A percentile compares a stretch with the other conserved stretches of the same genome.
These are phyloP conservation scores for Funneliformis caledonium DNA, from an alignment of 371 early-diverging fungal species.

Conservation along the genomic window DNA sequence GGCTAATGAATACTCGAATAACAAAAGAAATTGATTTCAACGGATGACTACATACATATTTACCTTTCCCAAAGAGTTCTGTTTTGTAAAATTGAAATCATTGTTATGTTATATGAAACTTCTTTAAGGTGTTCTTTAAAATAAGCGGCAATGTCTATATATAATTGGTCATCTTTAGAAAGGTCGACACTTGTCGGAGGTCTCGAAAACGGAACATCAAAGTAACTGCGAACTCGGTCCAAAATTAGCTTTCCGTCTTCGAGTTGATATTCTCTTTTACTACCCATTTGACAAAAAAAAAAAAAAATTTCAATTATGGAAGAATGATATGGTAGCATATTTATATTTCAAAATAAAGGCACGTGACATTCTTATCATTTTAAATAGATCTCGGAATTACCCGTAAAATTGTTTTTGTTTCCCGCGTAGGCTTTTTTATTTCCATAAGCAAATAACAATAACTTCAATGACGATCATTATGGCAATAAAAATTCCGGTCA, in stretches of 20 bases:
- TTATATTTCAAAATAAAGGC: no score
- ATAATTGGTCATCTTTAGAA: background rate
- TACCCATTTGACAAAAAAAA: background rate
- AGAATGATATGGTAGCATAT: no score
- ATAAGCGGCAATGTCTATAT: slow-evolving; percentile 13
- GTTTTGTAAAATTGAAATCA: slow-evolving; percentile 23
- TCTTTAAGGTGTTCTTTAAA: background rate
- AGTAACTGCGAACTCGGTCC: slow-evolving; percentile 16
- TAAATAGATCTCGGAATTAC: no score
- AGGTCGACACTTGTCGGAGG: background rate
- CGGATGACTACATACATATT: background rate
- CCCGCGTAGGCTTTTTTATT: no score
- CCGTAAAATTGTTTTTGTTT: no score
- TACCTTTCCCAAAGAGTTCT: slow-evolving; percentile 25
- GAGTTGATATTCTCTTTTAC: slow-evolving; percentile 30
- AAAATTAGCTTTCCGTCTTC: slow-evolving; percentile 29
- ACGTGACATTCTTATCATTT: no score
- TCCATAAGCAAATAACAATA: no score
- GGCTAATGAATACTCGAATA: background rate
- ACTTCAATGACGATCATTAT: no score
- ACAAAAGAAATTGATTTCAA: background rate
- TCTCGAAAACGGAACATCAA: background rate
- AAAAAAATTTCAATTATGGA: no score
- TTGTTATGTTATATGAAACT: background rate
- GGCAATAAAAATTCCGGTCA: no score